Evolutionary conservation across 495 filamentous ascomycete genomes (phyloP).

Genomic region (Pseudotulostoma volvatum): DNA sequence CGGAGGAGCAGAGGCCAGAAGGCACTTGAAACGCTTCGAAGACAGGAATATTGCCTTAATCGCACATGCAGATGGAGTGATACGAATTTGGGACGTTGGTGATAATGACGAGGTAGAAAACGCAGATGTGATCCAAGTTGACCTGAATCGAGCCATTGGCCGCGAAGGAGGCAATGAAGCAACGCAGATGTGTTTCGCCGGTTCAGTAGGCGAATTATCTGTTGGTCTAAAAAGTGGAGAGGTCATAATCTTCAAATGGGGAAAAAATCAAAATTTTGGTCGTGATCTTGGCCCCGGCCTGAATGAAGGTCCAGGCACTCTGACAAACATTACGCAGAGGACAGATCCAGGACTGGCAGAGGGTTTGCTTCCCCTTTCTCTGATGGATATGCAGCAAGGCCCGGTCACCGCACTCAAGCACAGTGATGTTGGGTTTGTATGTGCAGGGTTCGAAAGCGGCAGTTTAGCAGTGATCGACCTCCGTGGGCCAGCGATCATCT

Average conservation of each 20-base stretch:
- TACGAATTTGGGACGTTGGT: slow-evolving; percentile 81
- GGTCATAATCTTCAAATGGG: slow-evolving; percentile 78
- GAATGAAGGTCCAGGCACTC: slow-evolving; percentile 32
- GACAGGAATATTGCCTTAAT: slow-evolving; percentile 65
- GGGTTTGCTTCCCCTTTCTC: slow-evolving; percentile 61
- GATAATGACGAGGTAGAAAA: slow-evolving; percentile 91
- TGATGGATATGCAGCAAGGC: slow-evolving; percentile 70
- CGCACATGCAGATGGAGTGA: slow-evolving; percentile 71
- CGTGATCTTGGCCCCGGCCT: slow-evolving; percentile 39
- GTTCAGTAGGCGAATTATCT: slow-evolving; percentile 67
- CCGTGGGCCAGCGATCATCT: slow-evolving; percentile 77
- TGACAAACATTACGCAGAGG: slow-evolving; percentile 58
- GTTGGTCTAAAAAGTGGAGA: slow-evolving; percentile 70
- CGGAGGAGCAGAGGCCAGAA: slow-evolving; percentile 55
- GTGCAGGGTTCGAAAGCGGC: slow-evolving; percentile 66
- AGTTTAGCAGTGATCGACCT: slow-evolving; percentile 68
- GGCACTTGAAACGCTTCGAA: slow-evolving; percentile 57
- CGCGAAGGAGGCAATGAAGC: slow-evolving; percentile 64
- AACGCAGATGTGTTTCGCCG: slow-evolving; percentile 55
- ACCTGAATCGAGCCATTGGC: slow-evolving; percentile 68
- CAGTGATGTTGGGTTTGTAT: slow-evolving; percentile 84
- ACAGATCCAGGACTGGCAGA: slow-evolving; percentile 67
- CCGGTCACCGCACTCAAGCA: slow-evolving; percentile 61
- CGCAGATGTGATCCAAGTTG: slow-evolving; percentile 59
- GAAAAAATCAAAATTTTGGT: slow-evolving; percentile 48